Conservation (phyloP, 345 rosid species). For the Lepidium aucheri region DNA sequence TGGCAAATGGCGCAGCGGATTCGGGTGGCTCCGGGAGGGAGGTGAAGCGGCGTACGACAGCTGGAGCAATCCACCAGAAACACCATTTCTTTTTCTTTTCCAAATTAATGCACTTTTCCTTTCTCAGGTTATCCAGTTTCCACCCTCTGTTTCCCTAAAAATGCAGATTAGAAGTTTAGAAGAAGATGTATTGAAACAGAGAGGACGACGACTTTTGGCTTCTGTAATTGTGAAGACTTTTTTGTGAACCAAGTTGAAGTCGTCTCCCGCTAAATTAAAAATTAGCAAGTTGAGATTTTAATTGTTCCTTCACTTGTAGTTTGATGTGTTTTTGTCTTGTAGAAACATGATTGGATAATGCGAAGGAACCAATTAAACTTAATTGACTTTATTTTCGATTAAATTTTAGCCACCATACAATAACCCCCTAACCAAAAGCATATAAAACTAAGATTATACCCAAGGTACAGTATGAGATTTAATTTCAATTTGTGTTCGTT, state of each 20-base stretch:
- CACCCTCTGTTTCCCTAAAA: not conserved
- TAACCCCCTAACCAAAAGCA: not conserved
- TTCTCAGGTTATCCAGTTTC: not conserved
- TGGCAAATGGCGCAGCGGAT: slow-evolving; percentile 77
- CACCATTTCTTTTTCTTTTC: slow-evolving; percentile 7
- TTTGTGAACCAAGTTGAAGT: not conserved
- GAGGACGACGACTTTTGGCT: not conserved
- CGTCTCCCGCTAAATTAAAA: not conserved
- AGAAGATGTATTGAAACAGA: not conserved
- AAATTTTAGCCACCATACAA: not conserved
- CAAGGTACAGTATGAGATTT: too few species aligned
- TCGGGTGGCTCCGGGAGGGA: slow-evolving; percentile 53
- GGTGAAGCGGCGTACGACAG: slow-evolving; percentile 61
- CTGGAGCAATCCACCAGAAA: slow-evolving; percentile 62
- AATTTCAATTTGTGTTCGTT: too few species aligned
- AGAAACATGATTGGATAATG: not conserved
- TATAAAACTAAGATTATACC: too few species aligned
- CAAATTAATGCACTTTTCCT: not conserved
- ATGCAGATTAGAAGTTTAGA: not conserved
- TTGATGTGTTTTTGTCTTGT: too few species aligned
- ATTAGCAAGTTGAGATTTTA: not conserved
- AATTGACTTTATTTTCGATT: not conserved
- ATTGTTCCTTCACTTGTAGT: not conserved
- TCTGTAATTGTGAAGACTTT: not conserved
- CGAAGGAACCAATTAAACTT: not conserved